Base-by-base conservation (phyloP, 2,329 filamentous ascomycete species). In the Didymella keratinophila region DNA sequence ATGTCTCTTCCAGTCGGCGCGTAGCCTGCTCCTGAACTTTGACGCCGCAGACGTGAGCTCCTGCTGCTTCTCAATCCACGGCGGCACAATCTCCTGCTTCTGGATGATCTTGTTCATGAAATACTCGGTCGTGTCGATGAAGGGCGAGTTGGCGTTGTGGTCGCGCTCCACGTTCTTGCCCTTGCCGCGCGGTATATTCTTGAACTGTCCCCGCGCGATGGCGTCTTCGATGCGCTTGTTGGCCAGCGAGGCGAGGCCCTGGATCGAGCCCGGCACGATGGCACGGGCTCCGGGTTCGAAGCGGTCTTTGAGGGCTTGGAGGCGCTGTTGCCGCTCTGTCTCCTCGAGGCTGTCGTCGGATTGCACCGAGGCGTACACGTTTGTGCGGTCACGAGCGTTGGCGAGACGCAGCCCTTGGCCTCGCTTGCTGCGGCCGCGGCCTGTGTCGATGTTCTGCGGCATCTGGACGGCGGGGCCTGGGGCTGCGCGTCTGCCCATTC, bases 41-140 rank as follows among this genome's bases (percentile, higher is more conserved):
- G 82, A 84, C 1, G 88, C 84, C 0, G 90, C 85, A 60, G 86
- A 87, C 11, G 87, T 84, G 6, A 98, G 80, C 70, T 97, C 93
- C 73, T 98, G 94, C 76, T 99, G 95, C 78, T 97, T 98, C 78
- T 99, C 95, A 59, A 99, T 98, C 95, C 95, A 99, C 0, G 94
- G 94, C 0, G 95, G 95, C 0, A 96, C 92, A 59, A 98, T 91
- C 20, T 97, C 93, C 77, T 99, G 95, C 58, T 90, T 89, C 78
- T 97, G 91, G 63, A 99, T 97, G 81, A 98, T 97, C 78, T 96
- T 95, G 79, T 99, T 98, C 89, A 98, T 90, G 69, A 98, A 91
- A 75, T 97, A 97, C 77, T 98, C 94, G 0, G 95, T 98, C 0
- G 94, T 98, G 72, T 98, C 92, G 56, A 98, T 87, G 71, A 96